Conservation (phyloP, 371 early-diverging fungal genomes). For the Funneliformis caledonium region DNA sequence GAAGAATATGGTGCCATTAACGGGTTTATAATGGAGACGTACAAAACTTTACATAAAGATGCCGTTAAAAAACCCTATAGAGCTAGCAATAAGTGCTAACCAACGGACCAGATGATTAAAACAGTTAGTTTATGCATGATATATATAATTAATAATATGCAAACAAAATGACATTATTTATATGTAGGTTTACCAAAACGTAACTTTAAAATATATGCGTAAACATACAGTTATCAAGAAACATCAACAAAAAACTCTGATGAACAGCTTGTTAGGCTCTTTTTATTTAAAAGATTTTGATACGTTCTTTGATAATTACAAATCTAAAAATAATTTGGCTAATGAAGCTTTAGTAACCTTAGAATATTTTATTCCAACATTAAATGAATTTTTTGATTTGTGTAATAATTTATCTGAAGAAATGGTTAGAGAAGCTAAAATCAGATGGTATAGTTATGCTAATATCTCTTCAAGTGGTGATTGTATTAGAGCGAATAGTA, state of each 20-base stretch:
- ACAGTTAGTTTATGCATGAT: background rate
- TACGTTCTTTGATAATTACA: background rate
- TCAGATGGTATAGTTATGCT: background rate
- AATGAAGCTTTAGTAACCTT: background rate
- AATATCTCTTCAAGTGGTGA: background rate
- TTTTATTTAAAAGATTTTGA: background rate
- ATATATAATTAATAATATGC: background rate
- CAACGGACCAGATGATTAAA: background rate
- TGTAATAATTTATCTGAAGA: background rate
- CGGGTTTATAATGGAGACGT: background rate
- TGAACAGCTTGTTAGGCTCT: background rate
- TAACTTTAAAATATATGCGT: background rate
- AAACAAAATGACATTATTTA: too few relatives aligned
- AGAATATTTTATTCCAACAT: background rate
- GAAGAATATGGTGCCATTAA: slow-evolving; percentile 16
- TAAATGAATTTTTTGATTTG: slow-evolving; percentile 1
- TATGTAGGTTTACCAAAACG: too few relatives aligned
- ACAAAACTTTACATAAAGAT: background rate
- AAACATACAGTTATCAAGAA: background rate
- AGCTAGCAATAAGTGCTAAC: slow-evolving; percentile 1
- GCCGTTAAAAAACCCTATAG: slow-evolving; percentile 8
- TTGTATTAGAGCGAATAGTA: slow-evolving; percentile 1
- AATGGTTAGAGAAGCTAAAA: background rate
- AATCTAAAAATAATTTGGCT: background rate
- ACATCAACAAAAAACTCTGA: background rate